Base-by-base conservation (phyloP, 768 basidiomycete species). In the Inosperma sp. region DNA sequence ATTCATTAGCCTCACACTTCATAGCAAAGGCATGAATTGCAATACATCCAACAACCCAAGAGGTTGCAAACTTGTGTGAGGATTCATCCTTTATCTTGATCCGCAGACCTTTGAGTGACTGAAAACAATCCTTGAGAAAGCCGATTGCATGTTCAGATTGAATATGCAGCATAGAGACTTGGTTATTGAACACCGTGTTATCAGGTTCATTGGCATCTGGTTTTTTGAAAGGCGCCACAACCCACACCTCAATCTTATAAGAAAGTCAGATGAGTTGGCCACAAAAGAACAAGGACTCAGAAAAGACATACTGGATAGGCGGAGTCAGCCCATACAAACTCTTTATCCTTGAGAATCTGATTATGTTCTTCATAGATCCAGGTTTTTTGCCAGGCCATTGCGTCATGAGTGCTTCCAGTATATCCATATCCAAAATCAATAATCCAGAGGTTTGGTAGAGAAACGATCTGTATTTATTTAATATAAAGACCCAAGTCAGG, bases 91-190 rank as follows among this genome's bases (percentile, higher is more conserved):
- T 58, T 41, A 72, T 71, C 13, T 50, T 55, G n/a, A 68, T 52
- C 3, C 60, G 60, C 5, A 72, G 59, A 5, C 59, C 67, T 5
- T 57, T 59, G 7, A 70, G 56, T 33, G 59, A 66, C 49, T 69
- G 67, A 30, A 63, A 72, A 16, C 70, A 53, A 4, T 64, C 62
- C 45, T 72, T 71, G 4, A 72, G 33, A 2, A 62, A 62, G 14
- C 70, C 70, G 60, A 72, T 70, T 43, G 64, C 68, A 50, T 72
- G 69, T 48, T 72, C 67, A 7, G 70, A 72, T 7, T 60, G 61
- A 1, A 72, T 31, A n/a, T n/a, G n/a, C n/a, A n/a, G n/a, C n/a
- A n/a, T n/a, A n/a, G n/a, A n/a, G n/a, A n/a, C n/a, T n/a, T n/a
- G n/a, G n/a, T n/a, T n/a, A n/a, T n/a, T n/a, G n/a, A n/a, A n/a